Conservation (phyloP, 306 rosid species). For the Casuarina glauca region DNA sequence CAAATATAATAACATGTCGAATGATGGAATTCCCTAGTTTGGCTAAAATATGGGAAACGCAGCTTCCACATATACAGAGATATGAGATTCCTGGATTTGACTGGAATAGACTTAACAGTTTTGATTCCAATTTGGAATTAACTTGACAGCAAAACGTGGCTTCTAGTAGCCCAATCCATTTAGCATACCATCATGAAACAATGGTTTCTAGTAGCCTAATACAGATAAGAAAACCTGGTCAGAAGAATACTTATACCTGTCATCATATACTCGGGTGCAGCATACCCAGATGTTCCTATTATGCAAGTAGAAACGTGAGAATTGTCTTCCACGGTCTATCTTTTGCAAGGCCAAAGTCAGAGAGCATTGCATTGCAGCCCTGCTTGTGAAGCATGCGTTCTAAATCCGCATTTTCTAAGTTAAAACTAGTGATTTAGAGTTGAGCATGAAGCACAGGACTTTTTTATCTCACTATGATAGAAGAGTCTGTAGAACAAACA, state of each 20-base stretch:
- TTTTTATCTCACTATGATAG: slow-evolving; percentile 4
- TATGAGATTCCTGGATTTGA: no score
- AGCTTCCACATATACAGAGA: no score
- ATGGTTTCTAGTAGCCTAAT: not conserved
- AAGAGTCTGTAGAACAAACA: not conserved
- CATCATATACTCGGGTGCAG: slow-evolving; percentile 96
- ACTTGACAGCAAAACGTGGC: not conserved
- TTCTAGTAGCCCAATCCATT: not conserved
- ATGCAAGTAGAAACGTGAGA: slow-evolving; percentile 96
- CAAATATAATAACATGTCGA: no score
- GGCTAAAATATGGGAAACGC: no score
- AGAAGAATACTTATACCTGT: slow-evolving; percentile 46
- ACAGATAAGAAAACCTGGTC: not conserved
- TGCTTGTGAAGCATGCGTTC: slow-evolving; percentile 35
- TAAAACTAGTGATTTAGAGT: not conserved
- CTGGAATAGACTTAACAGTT: no score
- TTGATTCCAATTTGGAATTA: not conserved
- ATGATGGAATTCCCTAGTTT: no score
- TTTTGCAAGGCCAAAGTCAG: slow-evolving; percentile 97
- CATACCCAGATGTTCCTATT: slow-evolving; percentile 98
- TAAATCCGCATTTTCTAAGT: slow-evolving; percentile 3
- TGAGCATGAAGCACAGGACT: not conserved
- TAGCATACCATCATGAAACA: not conserved
- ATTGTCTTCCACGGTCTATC: slow-evolving; percentile 89
- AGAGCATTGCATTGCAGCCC: slow-evolving; percentile 95